Percentiles rank a stretch among this genome's conserved stretches.
Conservation (phyloP, 495 filamentous ascomycete species). For the Daldinia vernicosa region DNA sequence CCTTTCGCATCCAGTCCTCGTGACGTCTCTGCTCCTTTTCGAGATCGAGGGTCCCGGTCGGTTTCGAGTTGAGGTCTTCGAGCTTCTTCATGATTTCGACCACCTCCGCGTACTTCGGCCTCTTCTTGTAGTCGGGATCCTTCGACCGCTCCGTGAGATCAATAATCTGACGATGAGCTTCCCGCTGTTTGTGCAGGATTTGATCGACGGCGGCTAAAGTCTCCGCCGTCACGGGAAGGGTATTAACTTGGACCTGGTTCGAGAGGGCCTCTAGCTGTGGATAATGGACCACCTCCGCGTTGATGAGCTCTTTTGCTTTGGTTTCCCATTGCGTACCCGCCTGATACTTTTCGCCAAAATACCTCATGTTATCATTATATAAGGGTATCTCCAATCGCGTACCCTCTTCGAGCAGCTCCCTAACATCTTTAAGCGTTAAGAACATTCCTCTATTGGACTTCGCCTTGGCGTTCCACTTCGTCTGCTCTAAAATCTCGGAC, state of each 20-base stretch:
- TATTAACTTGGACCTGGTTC: constrained; percentile 71
- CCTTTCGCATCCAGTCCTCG: constrained; percentile 99
- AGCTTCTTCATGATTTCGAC: constrained; percentile 87
- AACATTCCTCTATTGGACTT: constrained; percentile 67
- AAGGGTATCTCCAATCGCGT: constrained; percentile 77
- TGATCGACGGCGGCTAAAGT: constrained; percentile 86
- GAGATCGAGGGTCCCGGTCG: constrained; percentile 86
- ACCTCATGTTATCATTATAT: constrained; percentile 77
- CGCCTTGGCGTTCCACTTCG: constrained; percentile 88
- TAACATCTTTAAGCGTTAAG: constrained; percentile 78
- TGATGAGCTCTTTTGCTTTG: constrained; percentile 93
- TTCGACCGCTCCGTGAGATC: constrained; percentile 80
- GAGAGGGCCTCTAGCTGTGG: constrained; percentile 93
- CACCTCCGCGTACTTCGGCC: constrained; percentile 91
- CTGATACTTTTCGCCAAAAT: constrained; percentile 76
- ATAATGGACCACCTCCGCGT: constrained; percentile 88
- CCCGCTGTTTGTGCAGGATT: constrained; percentile 94
- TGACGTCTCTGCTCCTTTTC: constrained; percentile 96
- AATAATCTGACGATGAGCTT: constrained; percentile 87
- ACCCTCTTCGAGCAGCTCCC: constrained; percentile 78
- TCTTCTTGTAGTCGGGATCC: constrained; percentile 75
- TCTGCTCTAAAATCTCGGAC: constrained; percentile 79
- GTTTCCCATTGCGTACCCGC: constrained; percentile 88
- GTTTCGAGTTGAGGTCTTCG: constrained; percentile 89
- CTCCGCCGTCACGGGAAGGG: constrained; percentile 81